phyloP scores from a whole-genome alignment of 108 stramenopile genomes.

The Cyclotella atomus region DNA sequence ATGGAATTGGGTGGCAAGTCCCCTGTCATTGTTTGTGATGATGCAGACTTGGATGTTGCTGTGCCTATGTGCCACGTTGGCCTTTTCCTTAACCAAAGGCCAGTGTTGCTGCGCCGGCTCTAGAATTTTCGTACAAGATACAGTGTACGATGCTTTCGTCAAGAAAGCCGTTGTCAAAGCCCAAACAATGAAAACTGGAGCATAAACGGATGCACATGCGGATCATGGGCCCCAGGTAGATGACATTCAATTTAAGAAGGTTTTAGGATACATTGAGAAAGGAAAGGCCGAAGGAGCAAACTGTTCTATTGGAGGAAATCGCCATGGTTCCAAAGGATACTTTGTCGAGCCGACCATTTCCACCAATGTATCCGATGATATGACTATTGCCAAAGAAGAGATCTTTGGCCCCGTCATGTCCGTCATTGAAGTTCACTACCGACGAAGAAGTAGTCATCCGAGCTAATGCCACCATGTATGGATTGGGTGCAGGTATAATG shows the following conservation, averaged over 20 bases:
- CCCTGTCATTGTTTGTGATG: slow-evolving; percentile 64
- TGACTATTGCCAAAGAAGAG: slow-evolving; percentile 60
- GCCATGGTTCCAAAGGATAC: slow-evolving; percentile 4
- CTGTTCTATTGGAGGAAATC: slow-evolving; percentile 25
- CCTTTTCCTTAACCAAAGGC: slow-evolving; percentile 67
- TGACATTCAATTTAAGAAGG: slow-evolving; percentile 30
- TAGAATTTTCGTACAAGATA: slow-evolving; percentile 71
- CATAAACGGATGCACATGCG: slow-evolving; percentile 2
- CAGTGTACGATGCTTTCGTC: slow-evolving; percentile 53
- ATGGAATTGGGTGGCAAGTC: slow-evolving; percentile 67
- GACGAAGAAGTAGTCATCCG: slow-evolving; percentile 59
- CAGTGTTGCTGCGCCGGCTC: slow-evolving; percentile 68
- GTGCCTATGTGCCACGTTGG: slow-evolving; percentile 47
- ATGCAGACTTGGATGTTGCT: slow-evolving; percentile 55
- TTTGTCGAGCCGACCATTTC: slow-evolving; percentile 59
- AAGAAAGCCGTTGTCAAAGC: slow-evolving; percentile 14
- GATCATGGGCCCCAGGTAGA: slow-evolving; percentile 49
- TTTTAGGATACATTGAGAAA: slow-evolving; percentile 38
- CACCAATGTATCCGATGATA: slow-evolving; percentile 29
- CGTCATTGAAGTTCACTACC: slow-evolving; percentile 61
- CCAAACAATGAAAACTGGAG: slow-evolving; percentile 18
- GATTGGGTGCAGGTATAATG: slow-evolving; percentile 66
- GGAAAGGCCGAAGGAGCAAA: slow-evolving; percentile 44
- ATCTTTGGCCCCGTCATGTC: slow-evolving; percentile 77
- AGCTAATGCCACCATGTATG: slow-evolving; percentile 72